These are phyloP conservation scores for Calonectria ilicicola DNA, from an alignment of 2,329 filamentous ascomycete genomes.

Conservation along the genomic window DNA sequence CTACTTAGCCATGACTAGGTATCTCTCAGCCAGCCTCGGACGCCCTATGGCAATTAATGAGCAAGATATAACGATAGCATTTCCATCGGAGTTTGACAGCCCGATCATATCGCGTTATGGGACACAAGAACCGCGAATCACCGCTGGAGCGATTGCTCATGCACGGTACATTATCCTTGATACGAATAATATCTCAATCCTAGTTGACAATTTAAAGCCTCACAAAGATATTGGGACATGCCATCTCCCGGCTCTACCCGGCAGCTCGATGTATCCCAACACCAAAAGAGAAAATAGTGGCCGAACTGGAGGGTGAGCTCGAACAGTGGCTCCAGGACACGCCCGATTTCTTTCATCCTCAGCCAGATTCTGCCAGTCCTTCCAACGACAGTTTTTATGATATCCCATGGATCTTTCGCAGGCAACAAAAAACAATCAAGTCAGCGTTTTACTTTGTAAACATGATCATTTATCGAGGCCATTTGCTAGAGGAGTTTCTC, in stretches of 20 bases:
- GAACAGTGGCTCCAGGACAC: background rate
- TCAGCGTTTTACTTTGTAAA: conserved; percentile 7
- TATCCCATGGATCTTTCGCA: background rate
- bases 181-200: background rate
- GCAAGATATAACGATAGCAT: background rate
- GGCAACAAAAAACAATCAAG: conserved; percentile 9
- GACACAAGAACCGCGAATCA: background rate
- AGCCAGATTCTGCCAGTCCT: background rate
- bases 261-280: background rate
- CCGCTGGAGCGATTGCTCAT: background rate
- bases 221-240: conserved; percentile 3
- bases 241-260: background rate
- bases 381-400: background rate
- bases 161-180: background rate
- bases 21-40: background rate
- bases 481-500: conserved; percentile 1
- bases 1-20: background rate
- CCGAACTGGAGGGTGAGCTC: background rate
- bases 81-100: background rate
- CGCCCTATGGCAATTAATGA: conserved; percentile 12
- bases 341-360: background rate
- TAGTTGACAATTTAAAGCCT: background rate
- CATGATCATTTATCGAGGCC: conserved; percentile 12
- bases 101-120: background rate
- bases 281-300: background rate